phyloP scores from a whole-genome alignment of 2,329 filamentous ascomycete genomes.

The Penicillium sp. region DNA sequence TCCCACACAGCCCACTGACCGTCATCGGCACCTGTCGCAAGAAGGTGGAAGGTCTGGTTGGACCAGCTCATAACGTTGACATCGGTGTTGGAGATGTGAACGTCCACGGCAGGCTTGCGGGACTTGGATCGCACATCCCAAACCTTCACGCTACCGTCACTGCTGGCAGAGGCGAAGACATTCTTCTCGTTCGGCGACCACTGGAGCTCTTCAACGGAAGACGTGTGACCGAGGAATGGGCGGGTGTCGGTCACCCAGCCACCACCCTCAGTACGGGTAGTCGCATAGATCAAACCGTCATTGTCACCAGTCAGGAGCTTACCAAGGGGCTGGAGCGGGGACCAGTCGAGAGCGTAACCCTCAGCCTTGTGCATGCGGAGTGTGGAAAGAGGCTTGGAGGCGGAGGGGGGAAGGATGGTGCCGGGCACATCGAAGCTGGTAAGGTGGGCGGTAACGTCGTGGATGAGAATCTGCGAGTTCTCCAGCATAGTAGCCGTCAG shows the following conservation, averaged over 20 bases:
- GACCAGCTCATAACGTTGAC: constrained; percentile 99
- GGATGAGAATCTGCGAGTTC: constrained; percentile 82
- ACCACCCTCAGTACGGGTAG: constrained; percentile 81
- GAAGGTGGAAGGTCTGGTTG: constrained; percentile 78
- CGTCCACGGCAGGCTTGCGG: constrained; percentile 80
- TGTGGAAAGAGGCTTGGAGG: constrained; percentile 85
- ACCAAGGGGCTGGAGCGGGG: constrained; percentile 73
- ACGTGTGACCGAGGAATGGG: constrained; percentile 78
- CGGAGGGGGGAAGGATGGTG: constrained; percentile 72
- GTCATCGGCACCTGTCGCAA: constrained; percentile 90
- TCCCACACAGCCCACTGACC: constrained; percentile 97
- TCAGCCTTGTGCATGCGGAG: constrained; percentile 89
- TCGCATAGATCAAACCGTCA: constrained; percentile 83
- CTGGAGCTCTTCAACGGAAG: constrained; percentile 90
- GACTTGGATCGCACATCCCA: constrained; percentile 95
- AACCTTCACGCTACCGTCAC: constrained; percentile 90
- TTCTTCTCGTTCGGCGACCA: constrained; percentile 93
- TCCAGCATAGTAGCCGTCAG: constrained; percentile 92
- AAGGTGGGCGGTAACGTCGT: constrained; percentile 90
- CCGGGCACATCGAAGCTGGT: constrained; percentile 88
- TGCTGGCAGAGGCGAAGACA: constrained; percentile 91
- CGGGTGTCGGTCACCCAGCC: constrained; percentile 85
- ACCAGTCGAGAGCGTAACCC: constrained; percentile 98
- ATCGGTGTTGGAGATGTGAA: constrained; percentile 79
- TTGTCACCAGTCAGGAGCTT: constrained; percentile 92